Conservation (phyloP, 2,329 filamentous ascomycete species). For the Pseudocercospora vitis region DNA sequence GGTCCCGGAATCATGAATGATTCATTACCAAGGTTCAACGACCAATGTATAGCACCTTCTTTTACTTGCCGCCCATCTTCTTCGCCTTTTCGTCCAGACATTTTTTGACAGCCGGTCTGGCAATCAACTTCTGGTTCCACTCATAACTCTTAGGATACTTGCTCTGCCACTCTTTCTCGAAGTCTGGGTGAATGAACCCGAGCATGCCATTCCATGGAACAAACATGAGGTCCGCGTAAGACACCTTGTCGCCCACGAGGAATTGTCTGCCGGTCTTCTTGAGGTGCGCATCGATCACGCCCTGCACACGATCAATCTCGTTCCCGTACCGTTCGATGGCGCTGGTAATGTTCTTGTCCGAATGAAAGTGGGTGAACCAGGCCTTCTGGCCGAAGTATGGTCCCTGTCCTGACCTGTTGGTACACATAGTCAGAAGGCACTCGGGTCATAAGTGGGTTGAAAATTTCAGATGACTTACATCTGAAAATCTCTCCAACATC, state of each 20-base stretch:
- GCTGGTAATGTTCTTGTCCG: conserved; percentile 34
- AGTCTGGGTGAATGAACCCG: conserved; percentile 25
- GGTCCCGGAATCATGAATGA: neutral
- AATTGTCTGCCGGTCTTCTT: conserved; percentile 38
- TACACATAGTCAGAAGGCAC: too few species aligned
- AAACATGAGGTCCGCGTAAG: conserved; percentile 46
- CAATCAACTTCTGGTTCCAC: conserved; percentile 34
- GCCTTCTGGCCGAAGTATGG: conserved; percentile 46
- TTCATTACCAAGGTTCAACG: neutral
- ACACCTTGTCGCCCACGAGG: conserved; percentile 47
- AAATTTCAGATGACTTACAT: too few species aligned
- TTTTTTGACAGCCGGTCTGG: conserved; percentile 34
- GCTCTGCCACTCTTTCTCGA: conserved; percentile 29
- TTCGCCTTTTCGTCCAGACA: conserved; percentile 8
- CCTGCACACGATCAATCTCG: conserved; percentile 47
- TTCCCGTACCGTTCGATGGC: conserved; percentile 48
- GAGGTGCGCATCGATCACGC: conserved; percentile 46
- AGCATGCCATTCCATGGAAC: conserved; percentile 38
- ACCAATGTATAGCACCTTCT: neutral
- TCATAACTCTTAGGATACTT: conserved; percentile 30
- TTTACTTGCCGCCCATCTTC: neutral
- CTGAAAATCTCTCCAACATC: conserved; percentile 39
- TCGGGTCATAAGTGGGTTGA: too few species aligned
- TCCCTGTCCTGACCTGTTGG: conserved; percentile 31
- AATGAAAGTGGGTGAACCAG: conserved; percentile 42